Evolutionary conservation across 495 filamentous ascomycete species (phyloP).

Genomic region (Tuber indicum): DNA sequence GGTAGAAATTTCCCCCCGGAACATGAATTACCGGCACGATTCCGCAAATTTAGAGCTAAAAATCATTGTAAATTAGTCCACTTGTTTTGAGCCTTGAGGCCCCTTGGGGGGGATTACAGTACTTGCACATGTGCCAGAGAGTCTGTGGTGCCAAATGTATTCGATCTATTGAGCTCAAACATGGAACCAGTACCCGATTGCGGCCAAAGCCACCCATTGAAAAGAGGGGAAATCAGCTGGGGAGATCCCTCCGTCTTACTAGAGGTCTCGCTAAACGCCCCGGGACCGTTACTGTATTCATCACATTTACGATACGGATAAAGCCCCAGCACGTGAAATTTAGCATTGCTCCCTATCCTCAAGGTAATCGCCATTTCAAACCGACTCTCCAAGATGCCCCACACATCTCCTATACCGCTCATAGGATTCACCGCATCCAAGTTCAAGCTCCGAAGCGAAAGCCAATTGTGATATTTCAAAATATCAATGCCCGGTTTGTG

Average conservation of each 20-base stretch:
- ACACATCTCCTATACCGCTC: neutral
- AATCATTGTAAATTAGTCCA: neutral
- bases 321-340: neutral
- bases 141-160: neutral
- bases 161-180: neutral
- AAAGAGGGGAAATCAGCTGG: neutral
- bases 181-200: neutral
- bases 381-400: neutral
- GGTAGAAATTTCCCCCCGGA: neutral
- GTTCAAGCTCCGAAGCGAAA: neutral
- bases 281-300: neutral
- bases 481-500: neutral
- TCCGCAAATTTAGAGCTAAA: neutral
- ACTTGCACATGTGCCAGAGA: neutral
- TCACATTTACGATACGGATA: neutral
- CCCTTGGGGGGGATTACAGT: neutral
- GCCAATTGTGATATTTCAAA: neutral
- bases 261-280: neutral
- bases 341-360: neutral
- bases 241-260: neutral
- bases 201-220: neutral
- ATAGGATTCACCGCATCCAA: neutral
- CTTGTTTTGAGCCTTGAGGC: neutral
- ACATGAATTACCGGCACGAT: neutral
- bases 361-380: neutral